phyloP scores from a whole-genome alignment of 164 flowering plant species.

The grape (Vitis vinifera) region ASM3070453v1 NC_081817.1:26555501-26556000 shows the following conservation, averaged over 20 bases:
- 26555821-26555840: constrained; percentile 94
- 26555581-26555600: neutral
- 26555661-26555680: constrained; percentile 85
- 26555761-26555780: constrained; percentile 86
- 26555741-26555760: constrained; percentile 70
- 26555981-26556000: constrained; percentile 81
- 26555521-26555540: too few species aligned
- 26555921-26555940: constrained; percentile 76
- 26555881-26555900: constrained; percentile 93
- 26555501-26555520: too few species aligned
- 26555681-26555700: constrained; percentile 73
- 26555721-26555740: constrained; percentile 84
- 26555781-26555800: constrained; percentile 70
- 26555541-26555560: too few species aligned
- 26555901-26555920: constrained; percentile 91
- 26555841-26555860: constrained; percentile 89
- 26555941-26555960: constrained; percentile 82
- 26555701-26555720: constrained; percentile 86
- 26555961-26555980: constrained; percentile 86
- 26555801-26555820: constrained; percentile 92
- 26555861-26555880: constrained; percentile 85
- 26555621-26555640: neutral
- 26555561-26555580: neutral
- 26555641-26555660: constrained; percentile 66
- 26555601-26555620: neutral